phyloP scores from a whole-genome alignment of 2,329 filamentous ascomycete genomes.

The Beauveria sp. region DNA sequence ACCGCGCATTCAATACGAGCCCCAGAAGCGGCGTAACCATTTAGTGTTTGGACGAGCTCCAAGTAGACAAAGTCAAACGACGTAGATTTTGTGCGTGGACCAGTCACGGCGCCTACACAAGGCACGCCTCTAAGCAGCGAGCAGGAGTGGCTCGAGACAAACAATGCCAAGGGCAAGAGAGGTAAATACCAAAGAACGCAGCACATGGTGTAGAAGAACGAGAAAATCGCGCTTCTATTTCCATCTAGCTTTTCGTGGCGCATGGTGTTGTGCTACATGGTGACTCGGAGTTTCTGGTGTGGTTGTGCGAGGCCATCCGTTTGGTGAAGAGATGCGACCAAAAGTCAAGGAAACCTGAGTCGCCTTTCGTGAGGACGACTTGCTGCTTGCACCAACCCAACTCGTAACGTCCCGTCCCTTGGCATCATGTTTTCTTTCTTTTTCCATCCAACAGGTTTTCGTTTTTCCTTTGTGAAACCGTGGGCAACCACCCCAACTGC shows the following conservation, averaged over 20 bases:
- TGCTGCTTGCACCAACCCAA: too few relatives aligned
- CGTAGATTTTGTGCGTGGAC: neutral
- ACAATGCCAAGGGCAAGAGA: neutral
- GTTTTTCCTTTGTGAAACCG: neutral
- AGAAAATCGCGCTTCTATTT: neutral
- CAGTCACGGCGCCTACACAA: neutral
- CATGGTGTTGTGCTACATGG: neutral
- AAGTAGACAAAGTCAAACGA: neutral
- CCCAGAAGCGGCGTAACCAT: neutral
- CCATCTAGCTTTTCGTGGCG: neutral
- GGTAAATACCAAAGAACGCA: neutral
- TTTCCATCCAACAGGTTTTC: neutral
- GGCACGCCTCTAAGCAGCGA: neutral
- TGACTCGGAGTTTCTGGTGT: too few relatives aligned
- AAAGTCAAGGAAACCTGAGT: too few relatives aligned
- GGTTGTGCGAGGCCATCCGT: neutral
- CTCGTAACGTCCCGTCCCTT: too few relatives aligned
- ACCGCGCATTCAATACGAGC: neutral
- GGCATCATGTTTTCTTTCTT: neutral
- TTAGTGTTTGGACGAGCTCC: neutral
- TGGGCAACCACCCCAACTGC: neutral
- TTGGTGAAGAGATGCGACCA: neutral
- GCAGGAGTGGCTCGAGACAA: neutral
- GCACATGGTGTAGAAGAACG: neutral
- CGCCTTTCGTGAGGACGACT: too few relatives aligned